Conservation (phyloP, 164 flowering plant genomes). For the Magnolia officinalis region DNA sequence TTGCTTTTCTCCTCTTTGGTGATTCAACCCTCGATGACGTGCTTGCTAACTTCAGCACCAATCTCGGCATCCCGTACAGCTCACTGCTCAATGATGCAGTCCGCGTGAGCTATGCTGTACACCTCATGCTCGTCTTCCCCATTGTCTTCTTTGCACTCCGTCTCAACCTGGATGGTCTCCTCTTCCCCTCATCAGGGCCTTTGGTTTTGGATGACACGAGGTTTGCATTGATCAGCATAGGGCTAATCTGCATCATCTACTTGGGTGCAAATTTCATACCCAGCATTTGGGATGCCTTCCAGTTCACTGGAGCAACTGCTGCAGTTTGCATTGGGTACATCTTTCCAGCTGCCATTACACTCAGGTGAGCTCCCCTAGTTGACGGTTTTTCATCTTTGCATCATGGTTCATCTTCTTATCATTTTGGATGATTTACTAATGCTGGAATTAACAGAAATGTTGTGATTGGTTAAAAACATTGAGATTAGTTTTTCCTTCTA, state of each 20-base stretch:
- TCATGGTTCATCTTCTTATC: background rate
- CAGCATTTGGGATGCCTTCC: conserved; percentile 99
- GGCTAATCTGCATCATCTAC: conserved; percentile 56
- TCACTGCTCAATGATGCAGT: conserved; percentile 78
- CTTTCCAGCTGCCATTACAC: conserved; percentile 77
- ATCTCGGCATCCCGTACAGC: conserved; percentile 82
- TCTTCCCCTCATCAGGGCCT: conserved; percentile 67
- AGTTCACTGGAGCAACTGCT: conserved; percentile 95
- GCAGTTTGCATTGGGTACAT: conserved; percentile 95
- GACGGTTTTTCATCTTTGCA: background rate
- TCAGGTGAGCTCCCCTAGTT: conserved; percentile 44
- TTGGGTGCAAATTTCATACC: conserved; percentile 93
- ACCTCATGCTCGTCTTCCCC: conserved; percentile 95
- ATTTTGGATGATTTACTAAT: background rate
- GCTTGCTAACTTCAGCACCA: conserved; percentile 78
- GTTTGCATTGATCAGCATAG: conserved; percentile 53
- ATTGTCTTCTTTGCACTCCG: conserved; percentile 79
- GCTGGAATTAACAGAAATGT: background rate
- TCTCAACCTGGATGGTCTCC: conserved; percentile 78
- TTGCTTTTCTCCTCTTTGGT: conserved; percentile 90
- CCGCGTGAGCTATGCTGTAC: conserved; percentile 85
- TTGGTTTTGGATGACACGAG: conserved; percentile 53
- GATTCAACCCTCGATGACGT: conserved; percentile 87
- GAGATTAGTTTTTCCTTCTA: background rate
- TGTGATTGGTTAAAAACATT: background rate